A percentile compares a stretch with the other conserved stretches of the same genome.
phyloP scores from a whole-genome alignment of 2,329 filamentous ascomycete species.

The Aspergillus ibericus region DNA sequence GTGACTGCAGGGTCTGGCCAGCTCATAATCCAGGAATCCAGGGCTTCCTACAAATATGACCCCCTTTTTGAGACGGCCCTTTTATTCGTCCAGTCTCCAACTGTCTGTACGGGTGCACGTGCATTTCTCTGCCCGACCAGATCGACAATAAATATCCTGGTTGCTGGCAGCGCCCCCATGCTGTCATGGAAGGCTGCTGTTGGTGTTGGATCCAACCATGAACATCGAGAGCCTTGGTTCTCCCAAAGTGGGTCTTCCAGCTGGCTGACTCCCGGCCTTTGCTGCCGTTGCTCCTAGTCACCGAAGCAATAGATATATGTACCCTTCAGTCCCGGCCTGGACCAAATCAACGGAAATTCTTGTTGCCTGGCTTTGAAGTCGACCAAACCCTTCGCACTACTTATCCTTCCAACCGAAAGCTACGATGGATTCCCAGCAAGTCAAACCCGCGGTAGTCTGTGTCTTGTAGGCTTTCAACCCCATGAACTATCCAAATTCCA shows the following conservation, averaged over 20 bases:
- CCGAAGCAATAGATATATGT: not conserved
- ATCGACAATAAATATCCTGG: not conserved
- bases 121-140: not conserved
- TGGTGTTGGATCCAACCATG: not conserved
- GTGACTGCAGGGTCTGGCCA: not conserved
- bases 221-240: not conserved
- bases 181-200: not conserved
- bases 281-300: not conserved
- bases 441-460: slow-evolving; percentile 68
- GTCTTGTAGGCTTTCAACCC: slow-evolving; percentile 67
- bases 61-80: not conserved
- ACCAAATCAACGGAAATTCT: not conserved
- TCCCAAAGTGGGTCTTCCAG: not conserved
- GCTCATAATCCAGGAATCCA: too few relatives aligned
- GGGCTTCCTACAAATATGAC: not conserved
- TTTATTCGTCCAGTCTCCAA: not conserved
- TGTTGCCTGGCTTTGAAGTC: not conserved
- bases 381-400: not conserved
- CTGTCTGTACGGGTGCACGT: not conserved
- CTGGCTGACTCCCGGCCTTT: not conserved
- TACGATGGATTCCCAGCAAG: slow-evolving; percentile 21
- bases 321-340: not conserved
- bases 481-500: not conserved
- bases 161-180: not conserved
- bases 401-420: not conserved